Evolutionary conservation across 345 rosid species (phyloP), one percentile per base, ranked within the genome.

Genomic region (Heritiera fomes): DNA sequence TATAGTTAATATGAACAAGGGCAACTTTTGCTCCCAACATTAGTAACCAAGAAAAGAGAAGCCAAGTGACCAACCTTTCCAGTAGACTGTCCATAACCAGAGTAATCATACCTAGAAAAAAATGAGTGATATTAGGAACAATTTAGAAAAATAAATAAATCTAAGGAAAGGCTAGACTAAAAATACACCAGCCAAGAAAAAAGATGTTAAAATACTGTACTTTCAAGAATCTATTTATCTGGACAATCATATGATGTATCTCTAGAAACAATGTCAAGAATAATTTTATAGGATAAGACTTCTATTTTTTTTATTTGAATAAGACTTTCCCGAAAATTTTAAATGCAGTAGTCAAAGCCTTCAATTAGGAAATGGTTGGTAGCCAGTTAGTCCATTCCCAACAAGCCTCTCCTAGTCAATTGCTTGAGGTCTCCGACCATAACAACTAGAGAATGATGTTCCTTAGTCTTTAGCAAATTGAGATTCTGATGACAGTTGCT

Each of bases 41-140:
- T 60, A 80, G 60, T 59, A 77, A 83, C 60, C 67, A 60, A 41
- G 78, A 65, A 74, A 13, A 41, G 47, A 46, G 58, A 68, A 78
- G 82, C 55, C 55, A 15, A 61, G 69, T 40, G 68, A 67, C 89
- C 50, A 62, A 95, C 98, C 98, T 93, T 93, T 82, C 99, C 99
- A 34, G 89, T 91, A 66, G 99, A 95, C 74, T 87, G 97, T 80
- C 99, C 99, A 75, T 95, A 95, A 68, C 99, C 98, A 73, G 99
- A 95, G 82, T 95, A 95, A 85, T 95, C 99, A 72, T 93, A 93
- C 85, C 99, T 95, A 86, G 6, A 78, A 77, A 81, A 41, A 10
- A 55, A 77, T 28, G 32, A 77, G 14, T 30, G 38, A 77, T 45
- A 70, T 84, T 72, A 82, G 75, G 59, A 76, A 43, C 43, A 69